phyloP scores from a whole-genome alignment of 1,139 yeast species.

The Taphrina wiesneri region DNA sequence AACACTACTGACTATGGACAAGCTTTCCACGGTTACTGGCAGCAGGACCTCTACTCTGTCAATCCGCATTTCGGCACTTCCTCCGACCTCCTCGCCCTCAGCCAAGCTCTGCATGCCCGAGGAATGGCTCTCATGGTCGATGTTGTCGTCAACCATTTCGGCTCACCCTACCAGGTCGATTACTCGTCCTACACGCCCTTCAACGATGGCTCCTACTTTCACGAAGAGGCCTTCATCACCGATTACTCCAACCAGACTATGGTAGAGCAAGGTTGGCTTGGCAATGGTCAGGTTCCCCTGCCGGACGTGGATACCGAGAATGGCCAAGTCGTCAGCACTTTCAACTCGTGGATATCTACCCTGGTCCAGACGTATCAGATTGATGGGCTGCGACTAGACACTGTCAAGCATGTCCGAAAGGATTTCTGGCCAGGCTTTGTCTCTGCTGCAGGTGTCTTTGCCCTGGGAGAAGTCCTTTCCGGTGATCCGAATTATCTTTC shows the following conservation, averaged over 20 bases:
- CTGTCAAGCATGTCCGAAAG: conserved; percentile 36
- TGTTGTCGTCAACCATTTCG: conserved; percentile 37
- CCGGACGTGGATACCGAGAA: conserved; percentile 35
- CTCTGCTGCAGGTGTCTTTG: conserved; percentile 30
- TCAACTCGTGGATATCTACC: conserved; percentile 25
- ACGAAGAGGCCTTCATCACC: conserved; percentile 28
- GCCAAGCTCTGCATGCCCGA: conserved; percentile 34
- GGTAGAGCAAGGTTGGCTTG: conserved; percentile 37
- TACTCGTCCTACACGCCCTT: conserved; percentile 31
- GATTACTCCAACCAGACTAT: conserved; percentile 35
- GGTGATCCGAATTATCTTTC: conserved; percentile 32
- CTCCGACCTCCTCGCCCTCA: conserved; percentile 33
- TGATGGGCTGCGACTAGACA: conserved; percentile 37
- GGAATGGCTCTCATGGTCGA: conserved; percentile 38
- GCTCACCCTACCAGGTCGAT: conserved; percentile 25
- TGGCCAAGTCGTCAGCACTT: conserved; percentile 20
- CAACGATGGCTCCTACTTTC: conserved; percentile 34
- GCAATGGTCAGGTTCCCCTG: conserved; percentile 31
- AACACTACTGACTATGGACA: conserved; percentile 32
- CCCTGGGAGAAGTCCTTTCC: conserved; percentile 36
- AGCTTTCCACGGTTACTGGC: conserved; percentile 39
- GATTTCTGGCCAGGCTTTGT: conserved; percentile 35
- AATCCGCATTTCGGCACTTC: conserved; percentile 36
- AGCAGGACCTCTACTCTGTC: conserved; percentile 27
- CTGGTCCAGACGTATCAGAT: conserved; percentile 28